phyloP scores from a whole-genome alignment of 2,329 filamentous ascomycete species.

The Septoria petroselini region DNA sequence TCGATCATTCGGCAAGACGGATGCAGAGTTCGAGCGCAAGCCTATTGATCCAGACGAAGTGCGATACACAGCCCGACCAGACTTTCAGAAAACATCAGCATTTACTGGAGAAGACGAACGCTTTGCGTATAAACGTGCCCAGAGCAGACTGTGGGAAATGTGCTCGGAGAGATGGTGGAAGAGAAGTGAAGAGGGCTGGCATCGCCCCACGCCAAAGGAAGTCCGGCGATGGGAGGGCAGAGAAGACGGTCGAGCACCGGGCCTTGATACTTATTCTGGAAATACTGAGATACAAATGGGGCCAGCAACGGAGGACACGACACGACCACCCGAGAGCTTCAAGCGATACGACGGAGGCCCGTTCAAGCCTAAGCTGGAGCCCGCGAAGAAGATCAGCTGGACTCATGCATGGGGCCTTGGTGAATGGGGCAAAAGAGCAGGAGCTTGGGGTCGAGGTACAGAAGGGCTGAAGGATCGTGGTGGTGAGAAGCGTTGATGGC shows the following conservation, averaged over 20 bases:
- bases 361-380: conserved; percentile 44
- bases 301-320: conserved; percentile 28
- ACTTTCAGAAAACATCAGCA: conserved; percentile 65
- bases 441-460: conserved; percentile 52
- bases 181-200: conserved; percentile 60
- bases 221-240: conserved; percentile 64
- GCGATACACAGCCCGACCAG: conserved; percentile 38
- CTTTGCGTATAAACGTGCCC: conserved; percentile 76
- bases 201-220: conserved; percentile 62
- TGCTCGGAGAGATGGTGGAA: conserved; percentile 71
- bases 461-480: conserved; percentile 46
- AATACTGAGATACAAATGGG: conserved; percentile 27
- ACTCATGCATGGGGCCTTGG: conserved; percentile 55
- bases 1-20: conserved; percentile 35
- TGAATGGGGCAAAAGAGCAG: conserved; percentile 53
- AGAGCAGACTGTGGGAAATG: conserved; percentile 78
- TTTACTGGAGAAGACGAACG: conserved; percentile 79
- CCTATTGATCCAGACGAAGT: conserved; percentile 37
- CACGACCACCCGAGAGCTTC: conserved; percentile 42
- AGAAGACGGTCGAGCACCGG: conserved; percentile 13
- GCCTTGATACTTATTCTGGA: neutral
- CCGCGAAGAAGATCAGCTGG: conserved; percentile 52
- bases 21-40: conserved; percentile 36
- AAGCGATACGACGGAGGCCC: conserved; percentile 42
- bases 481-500: conserved; percentile 35